phyloP scores from a whole-genome alignment of 176 grass and related monocot species.

The Saccharum spontaneum region DNA sequence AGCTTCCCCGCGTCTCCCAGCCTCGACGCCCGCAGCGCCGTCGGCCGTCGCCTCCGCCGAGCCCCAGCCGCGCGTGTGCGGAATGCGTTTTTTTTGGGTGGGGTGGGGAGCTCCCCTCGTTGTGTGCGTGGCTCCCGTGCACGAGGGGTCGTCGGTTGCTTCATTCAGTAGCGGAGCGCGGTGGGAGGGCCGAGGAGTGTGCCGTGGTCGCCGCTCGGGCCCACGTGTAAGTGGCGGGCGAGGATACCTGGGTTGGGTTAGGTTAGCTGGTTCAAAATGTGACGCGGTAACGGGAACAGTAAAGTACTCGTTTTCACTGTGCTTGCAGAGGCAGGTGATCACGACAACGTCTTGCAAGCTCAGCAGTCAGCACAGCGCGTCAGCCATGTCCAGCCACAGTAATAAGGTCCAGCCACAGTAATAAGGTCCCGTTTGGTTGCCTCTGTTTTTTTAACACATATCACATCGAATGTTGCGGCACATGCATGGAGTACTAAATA shows the following conservation, averaged over 20 bases:
- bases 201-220: background rate
- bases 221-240: background rate
- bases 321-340: background rate
- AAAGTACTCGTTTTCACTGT: background rate
- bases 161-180: background rate
- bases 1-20: background rate
- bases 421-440: too few species aligned
- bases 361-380: background rate
- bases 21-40: background rate
- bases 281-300: background rate
- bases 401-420: too few species aligned
- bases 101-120: background rate
- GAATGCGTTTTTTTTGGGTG: background rate
- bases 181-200: background rate
- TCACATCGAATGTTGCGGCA: too few species aligned
- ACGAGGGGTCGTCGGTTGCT: conserved; percentile 7
- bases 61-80: background rate
- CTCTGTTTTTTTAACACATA: too few species aligned
- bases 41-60: background rate
- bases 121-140: background rate
- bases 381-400: background rate
- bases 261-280: background rate
- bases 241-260: background rate
- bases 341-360: too few species aligned
- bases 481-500: too few species aligned